Conservation (phyloP, 192 early-diverging fungal species). For the Backusella macrospora region DNA sequence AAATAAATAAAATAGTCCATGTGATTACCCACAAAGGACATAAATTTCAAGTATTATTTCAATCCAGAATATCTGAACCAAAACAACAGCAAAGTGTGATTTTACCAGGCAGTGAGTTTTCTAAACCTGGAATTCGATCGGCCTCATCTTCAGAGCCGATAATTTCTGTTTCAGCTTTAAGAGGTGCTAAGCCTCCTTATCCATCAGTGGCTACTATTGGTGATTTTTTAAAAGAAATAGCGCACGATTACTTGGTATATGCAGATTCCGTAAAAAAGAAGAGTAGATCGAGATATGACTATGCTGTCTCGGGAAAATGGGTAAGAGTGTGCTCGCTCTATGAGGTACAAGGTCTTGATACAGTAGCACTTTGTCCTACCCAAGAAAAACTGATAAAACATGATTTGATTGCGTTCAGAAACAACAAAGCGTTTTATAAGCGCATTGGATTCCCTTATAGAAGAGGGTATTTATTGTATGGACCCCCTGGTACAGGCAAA, state of each 20-base stretch:
- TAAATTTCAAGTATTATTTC: neutral
- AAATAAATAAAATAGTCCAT: neutral
- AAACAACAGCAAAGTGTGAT: neutral
- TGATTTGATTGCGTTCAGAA: slow-evolving; percentile 56
- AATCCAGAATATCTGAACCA: neutral
- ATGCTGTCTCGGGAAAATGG: slow-evolving; percentile 34
- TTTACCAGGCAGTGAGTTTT: slow-evolving; percentile 12
- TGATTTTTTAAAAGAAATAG: slow-evolving; percentile 12
- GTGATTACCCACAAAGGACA: neutral
- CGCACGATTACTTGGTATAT: slow-evolving; percentile 33
- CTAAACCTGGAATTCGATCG: slow-evolving; percentile 9
- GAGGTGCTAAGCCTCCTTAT: neutral
- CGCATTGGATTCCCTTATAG: slow-evolving; percentile 66
- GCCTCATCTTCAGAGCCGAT: neutral
- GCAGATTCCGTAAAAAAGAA: slow-evolving; percentile 22
- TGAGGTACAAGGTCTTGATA: slow-evolving; percentile 47
- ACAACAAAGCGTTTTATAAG: slow-evolving; percentile 59
- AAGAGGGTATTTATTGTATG: slow-evolving; percentile 49
- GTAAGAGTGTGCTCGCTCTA: slow-evolving; percentile 24
- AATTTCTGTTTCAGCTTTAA: slow-evolving; percentile 3
- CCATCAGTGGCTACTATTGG: slow-evolving; percentile 23
- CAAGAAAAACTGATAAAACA: slow-evolving; percentile 50
- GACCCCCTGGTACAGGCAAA: slow-evolving; percentile 48
- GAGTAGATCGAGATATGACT: slow-evolving; percentile 29
- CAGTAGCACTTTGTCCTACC: slow-evolving; percentile 55